A percentile compares a stretch with the other conserved stretches of the same genome.
These are phyloP conservation scores for Apiospora kogelbergensis DNA, from an alignment of 2,329 filamentous ascomycete species.

Conservation along the genomic window DNA sequence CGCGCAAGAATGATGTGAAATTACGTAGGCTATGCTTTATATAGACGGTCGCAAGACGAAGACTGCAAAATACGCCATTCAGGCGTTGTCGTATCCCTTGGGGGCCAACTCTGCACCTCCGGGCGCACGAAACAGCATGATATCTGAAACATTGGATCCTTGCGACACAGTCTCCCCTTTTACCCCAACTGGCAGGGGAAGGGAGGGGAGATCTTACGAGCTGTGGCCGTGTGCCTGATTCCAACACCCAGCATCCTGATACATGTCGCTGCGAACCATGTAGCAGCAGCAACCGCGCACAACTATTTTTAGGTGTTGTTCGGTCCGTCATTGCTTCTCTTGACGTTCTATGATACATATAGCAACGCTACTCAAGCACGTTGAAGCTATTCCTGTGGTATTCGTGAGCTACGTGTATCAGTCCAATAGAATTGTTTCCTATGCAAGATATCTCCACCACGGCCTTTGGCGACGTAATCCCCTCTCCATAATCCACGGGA, in stretches of 20 bases:
- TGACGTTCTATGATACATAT: neutral
- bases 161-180: neutral
- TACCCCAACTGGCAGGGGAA: constrained; percentile 2
- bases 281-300: neutral
- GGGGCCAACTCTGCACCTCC: neutral
- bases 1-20: neutral
- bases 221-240: neutral
- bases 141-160: constrained; percentile 7
- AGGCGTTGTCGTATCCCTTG: neutral
- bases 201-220: constrained; percentile 2
- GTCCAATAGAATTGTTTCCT: neutral
- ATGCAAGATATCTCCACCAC: neutral
- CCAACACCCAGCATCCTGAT: neutral
- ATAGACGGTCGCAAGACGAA: neutral
- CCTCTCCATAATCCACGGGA: neutral
- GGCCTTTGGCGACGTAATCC: neutral
- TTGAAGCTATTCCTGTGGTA: constrained; percentile 8
- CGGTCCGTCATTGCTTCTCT: neutral
- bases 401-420: neutral
- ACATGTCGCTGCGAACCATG: neutral
- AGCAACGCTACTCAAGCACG: constrained; percentile 17
- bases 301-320: constrained; percentile 4
- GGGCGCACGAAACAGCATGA: neutral
- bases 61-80: neutral
- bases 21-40: neutral